These are phyloP conservation scores for Wallacemonas sp. DNA, from an alignment of 208 protist genomes.

Conservation along the genomic window DNA sequence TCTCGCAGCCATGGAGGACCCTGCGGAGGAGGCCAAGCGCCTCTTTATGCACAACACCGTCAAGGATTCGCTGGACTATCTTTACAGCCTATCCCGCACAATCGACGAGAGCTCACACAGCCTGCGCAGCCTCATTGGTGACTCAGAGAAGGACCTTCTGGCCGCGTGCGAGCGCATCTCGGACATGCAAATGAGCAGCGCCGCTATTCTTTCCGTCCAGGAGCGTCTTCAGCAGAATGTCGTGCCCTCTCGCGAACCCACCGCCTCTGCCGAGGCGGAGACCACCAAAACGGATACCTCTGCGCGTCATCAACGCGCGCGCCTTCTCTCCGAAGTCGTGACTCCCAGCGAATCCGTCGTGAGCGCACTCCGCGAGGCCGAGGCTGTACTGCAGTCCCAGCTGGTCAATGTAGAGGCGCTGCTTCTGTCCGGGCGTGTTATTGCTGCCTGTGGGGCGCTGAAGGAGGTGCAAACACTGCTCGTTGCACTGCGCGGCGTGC, in stretches of 20 bases:
- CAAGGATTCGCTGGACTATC: constrained; percentile 50
- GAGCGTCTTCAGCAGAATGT: background rate
- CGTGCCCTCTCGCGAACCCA: too few relatives aligned
- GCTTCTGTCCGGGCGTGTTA: background rate
- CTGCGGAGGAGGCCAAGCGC: constrained; percentile 58
- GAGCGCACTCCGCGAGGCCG: background rate
- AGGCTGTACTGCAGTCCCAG: background rate
- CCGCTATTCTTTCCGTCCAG: constrained; percentile 39
- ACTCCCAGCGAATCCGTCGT: background rate
- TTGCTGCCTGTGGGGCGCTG: constrained; percentile 3
- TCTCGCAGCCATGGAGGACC: constrained; percentile 33
- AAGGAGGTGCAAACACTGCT: constrained; percentile 5
- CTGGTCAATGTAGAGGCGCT: constrained; percentile 11
- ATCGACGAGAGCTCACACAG: constrained; percentile 57
- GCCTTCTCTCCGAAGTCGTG: background rate
- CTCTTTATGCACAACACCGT: constrained; percentile 67
- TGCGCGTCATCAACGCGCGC: background rate
- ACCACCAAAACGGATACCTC: background rate
- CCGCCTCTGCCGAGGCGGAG: too few relatives aligned
- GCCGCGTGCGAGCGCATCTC: constrained; percentile 58
- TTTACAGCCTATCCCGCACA: constrained; percentile 48
- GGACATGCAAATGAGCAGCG: constrained; percentile 49
- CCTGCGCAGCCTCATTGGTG: constrained; percentile 52
- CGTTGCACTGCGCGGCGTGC: background rate
- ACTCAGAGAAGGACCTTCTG: constrained; percentile 61